Evolutionary conservation across 2,329 filamentous ascomycete species (phyloP), one percentile per base, ranked within the genome.

Genomic region (Penicillium sp.): DNA sequence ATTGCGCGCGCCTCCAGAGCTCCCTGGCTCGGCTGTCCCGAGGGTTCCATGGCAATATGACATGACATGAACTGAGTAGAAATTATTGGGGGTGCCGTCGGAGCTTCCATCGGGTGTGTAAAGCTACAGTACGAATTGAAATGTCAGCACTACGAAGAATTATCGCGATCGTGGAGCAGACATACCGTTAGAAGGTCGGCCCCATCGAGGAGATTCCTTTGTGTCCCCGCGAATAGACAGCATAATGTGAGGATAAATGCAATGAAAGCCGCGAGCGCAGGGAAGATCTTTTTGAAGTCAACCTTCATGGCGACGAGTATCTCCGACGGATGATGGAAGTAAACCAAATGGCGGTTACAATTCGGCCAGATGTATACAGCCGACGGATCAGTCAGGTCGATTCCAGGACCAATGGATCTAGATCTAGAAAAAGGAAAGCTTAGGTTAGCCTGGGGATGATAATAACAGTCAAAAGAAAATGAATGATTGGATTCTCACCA

Each of bases 61-160:
- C 71, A 87, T 79, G 51, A 87, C 65, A 67, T 88, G 83, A 14
- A 81, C 76, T 18, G 78, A 81, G 73, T 87, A 87, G 71, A 83
- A 88, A 68, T 87, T 81, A 36, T 83, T 76, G 31, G 87, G 75
- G 33, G 83, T 81, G 14, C 86, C 70, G 16, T 75, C 69, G 42
- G 76, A 67, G 18, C 79, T 77, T 23, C 83, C 44, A 16, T 59
- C 52, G 2, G 67, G 61, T 8, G 68, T 67, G 47, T 70, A 69
- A 37, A 72, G 69, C 63, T 79, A 72, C 51, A 68, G 33, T 6
- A 10, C 21, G 19, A 39, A 5, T 36, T 42, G 18, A 33, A 28
- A 26, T 28, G 16, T 34, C 14, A 51, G 40, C 33, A 29, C 14
- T 40, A 36, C 18, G 18, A 21, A 29, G 14, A 36, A 19, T 19